Evolutionary conservation across 495 filamentous ascomycete species (phyloP).

Genomic region (Tetracladium marchalianum): DNA sequence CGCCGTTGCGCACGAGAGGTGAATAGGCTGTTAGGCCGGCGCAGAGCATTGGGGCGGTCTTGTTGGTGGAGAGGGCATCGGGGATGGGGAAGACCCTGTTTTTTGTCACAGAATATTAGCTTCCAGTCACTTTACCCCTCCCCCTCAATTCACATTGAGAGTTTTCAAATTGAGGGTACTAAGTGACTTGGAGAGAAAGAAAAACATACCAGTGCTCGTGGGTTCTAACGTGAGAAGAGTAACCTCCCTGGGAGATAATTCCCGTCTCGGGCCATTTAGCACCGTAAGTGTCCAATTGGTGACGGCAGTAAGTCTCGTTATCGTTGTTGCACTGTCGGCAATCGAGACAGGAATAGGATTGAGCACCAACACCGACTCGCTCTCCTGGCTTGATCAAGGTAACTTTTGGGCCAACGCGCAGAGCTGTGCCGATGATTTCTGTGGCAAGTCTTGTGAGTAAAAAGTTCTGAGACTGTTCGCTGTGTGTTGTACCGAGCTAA

Average conservation of each 20-base stretch:
- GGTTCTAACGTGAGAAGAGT: constrained; percentile 41
- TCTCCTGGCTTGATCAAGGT: constrained; percentile 43
- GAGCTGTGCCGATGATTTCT: constrained; percentile 24
- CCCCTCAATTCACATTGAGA: neutral
- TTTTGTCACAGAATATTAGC: constrained; percentile 9
- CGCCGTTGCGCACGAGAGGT: constrained; percentile 66
- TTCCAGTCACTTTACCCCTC: constrained; percentile 10
- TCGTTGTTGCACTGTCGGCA: constrained; percentile 49
- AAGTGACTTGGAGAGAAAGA: constrained; percentile 5
- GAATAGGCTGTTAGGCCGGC: constrained; percentile 76
- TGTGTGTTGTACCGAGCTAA: neutral
- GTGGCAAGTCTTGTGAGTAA: neutral
- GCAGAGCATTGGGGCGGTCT: constrained; percentile 83
- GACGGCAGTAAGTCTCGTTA: constrained; percentile 46
- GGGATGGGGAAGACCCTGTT: constrained; percentile 63
- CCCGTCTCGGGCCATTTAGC: constrained; percentile 43
- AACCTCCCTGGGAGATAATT: constrained; percentile 43
- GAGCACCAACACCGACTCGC: constrained; percentile 49
- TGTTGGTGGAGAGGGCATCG: constrained; percentile 50
- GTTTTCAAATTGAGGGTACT: too few relatives aligned
- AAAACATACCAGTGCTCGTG: constrained; percentile 39
- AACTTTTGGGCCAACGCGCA: constrained; percentile 47
- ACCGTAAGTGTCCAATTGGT: constrained; percentile 48
- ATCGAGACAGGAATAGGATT: constrained; percentile 41
- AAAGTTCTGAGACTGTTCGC: neutral